phyloP scores from a whole-genome alignment of 805 yeast genomes.

The Candida schatavii region DNA sequence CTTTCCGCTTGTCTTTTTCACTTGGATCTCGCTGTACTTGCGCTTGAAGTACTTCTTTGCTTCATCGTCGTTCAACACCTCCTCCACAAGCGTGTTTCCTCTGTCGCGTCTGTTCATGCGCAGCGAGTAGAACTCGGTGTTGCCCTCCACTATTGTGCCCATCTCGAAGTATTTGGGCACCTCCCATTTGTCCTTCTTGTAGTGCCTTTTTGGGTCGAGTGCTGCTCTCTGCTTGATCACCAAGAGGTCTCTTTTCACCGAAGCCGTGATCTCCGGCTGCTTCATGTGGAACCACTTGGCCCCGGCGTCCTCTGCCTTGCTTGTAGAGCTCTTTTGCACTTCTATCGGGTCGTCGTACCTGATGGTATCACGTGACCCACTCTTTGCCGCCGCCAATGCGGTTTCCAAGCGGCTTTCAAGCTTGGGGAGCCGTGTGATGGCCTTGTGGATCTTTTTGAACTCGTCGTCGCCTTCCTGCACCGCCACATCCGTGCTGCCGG shows the following conservation, averaged over 20 bases:
- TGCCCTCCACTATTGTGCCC: conserved; percentile 85
- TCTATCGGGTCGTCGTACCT: conserved; percentile 48
- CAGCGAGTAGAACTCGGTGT: conserved; percentile 69
- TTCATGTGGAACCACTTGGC: conserved; percentile 79
- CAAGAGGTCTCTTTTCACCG: conserved; percentile 71
- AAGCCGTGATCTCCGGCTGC: conserved; percentile 68
- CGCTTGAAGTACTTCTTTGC: conserved; percentile 78
- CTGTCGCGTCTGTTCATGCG: conserved; percentile 69
- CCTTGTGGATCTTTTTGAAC: conserved; percentile 33
- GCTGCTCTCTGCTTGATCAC: conserved; percentile 84
- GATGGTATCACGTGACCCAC: conserved; percentile 20
- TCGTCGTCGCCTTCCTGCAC: conserved; percentile 14
- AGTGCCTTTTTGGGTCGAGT: conserved; percentile 92
- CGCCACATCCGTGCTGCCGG: conserved; percentile 7
- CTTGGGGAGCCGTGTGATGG: conserved; percentile 38
- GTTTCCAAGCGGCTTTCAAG: conserved; percentile 31
- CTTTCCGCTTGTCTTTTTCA: conserved; percentile 58
- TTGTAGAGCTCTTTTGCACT: conserved; percentile 13
- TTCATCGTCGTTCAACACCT: conserved; percentile 70
- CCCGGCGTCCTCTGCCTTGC: conserved; percentile 41
- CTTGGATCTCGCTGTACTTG: conserved; percentile 78
- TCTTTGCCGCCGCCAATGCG: conserved; percentile 9
- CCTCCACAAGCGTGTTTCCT: conserved; percentile 76
- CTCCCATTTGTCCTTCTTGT: conserved; percentile 79
- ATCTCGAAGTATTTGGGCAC: conserved; percentile 79